These are phyloP conservation scores for Asterella californica DNA, from an alignment of 225 moss, liverwort and hornwort genomes.

Conservation along the genomic window DNA sequence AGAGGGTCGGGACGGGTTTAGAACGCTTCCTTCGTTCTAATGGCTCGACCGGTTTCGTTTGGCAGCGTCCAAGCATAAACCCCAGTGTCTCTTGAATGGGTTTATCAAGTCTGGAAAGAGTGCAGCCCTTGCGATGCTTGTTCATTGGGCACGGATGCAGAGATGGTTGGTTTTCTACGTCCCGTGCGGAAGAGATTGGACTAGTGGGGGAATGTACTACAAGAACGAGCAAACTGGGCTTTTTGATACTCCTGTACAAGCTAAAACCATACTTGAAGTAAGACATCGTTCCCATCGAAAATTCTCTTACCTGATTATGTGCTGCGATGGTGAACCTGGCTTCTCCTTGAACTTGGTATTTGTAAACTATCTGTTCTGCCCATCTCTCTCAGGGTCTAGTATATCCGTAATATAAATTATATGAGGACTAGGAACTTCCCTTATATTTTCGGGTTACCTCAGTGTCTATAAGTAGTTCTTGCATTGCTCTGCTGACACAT, in stretches of 20 bases:
- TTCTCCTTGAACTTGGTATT: no score
- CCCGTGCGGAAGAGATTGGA: conserved; percentile 93
- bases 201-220: conserved; percentile 78
- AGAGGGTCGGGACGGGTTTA: not conserved
- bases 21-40: not conserved
- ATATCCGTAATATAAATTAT: no score
- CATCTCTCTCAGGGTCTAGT: no score
- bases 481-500: no score
- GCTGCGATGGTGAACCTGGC: no score
- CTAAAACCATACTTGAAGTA: conserved; percentile 86
- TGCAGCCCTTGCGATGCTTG: conserved; percentile 88
- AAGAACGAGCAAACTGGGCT: conserved; percentile 72
- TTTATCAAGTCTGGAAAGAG: conserved; percentile 84
- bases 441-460: no score
- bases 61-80: conserved; percentile 67
- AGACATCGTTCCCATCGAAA: not conserved
- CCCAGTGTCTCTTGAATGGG: conserved; percentile 83
- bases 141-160: conserved; percentile 85
- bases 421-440: no score
- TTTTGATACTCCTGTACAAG: conserved; percentile 85
- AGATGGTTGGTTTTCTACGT: conserved; percentile 98
- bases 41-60: conserved; percentile 15
- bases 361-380: no score
- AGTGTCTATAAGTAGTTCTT: no score
- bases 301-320: not conserved